A percentile compares a stretch with the other conserved stretches of the same genome.
Conservation (phyloP, 768 basidiomycete genomes). For the button mushroom (Agaricus bisporus) region DNA sequence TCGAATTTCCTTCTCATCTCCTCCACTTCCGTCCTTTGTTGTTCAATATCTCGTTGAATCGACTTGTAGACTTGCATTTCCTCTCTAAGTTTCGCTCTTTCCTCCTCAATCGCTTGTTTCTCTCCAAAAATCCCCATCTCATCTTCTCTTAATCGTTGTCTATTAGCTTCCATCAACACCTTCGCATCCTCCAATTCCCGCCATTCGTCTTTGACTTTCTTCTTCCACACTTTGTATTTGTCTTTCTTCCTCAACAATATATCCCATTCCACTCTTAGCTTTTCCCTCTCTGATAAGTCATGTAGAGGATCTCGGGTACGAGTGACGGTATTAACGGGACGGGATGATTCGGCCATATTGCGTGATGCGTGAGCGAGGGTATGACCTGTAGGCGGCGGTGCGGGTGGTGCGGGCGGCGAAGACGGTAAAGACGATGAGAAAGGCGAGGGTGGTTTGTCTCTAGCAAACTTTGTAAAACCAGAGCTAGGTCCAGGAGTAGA, state of each 20-base stretch:
- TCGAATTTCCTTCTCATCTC: constrained; percentile 6
- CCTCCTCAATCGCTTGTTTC: constrained; percentile 1
- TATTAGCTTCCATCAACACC: constrained; percentile 9
- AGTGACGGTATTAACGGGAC: background rate
- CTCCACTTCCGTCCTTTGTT: constrained; percentile 1
- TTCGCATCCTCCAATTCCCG: constrained; percentile 8
- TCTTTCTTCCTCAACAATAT: constrained; percentile 6
- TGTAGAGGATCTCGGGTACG: constrained; percentile 2
- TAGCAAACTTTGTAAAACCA: background rate
- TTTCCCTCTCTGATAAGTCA: background rate
- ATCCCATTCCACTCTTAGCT: constrained; percentile 10
- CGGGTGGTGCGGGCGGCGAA: background rate
- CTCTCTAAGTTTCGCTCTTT: background rate
- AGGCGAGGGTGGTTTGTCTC: background rate
- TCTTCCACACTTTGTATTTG: constrained; percentile 11
- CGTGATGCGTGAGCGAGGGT: background rate
- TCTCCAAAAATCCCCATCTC: constrained; percentile 3
- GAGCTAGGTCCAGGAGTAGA: constrained; percentile 2
- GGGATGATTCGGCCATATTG: background rate
- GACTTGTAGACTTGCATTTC: constrained; percentile 1
- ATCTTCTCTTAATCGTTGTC: constrained; percentile 9
- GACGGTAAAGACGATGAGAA: background rate
- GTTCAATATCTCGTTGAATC: constrained; percentile 4
- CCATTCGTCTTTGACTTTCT: constrained; percentile 9
- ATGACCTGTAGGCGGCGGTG: constrained; percentile 4